These are phyloP conservation scores for Epichloe uncinata DNA, from an alignment of 2,329 filamentous ascomycete species.

Conservation along the genomic window DNA sequence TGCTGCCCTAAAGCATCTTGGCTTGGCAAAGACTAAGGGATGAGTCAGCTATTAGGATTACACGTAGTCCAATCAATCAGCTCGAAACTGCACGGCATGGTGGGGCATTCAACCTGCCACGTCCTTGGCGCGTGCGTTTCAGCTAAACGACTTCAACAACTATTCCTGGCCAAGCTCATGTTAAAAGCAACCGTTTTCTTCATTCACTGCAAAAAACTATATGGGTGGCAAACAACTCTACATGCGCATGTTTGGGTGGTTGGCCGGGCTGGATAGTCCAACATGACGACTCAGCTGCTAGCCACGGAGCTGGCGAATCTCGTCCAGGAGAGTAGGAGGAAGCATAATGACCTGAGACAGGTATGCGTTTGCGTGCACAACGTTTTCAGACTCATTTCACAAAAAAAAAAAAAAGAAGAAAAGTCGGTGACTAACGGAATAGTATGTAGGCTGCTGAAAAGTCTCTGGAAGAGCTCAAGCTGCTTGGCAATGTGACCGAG, in stretches of 20 bases:
- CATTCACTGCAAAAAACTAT: slow-evolving; percentile 8
- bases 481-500: slow-evolving; percentile 20
- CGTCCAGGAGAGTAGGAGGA: slow-evolving; percentile 90
- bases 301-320: slow-evolving; percentile 79
- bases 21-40: background rate
- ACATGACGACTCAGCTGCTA: slow-evolving; percentile 85
- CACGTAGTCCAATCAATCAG: background rate
- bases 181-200: background rate
- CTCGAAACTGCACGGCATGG: background rate
- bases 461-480: slow-evolving; percentile 77
- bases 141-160: background rate
- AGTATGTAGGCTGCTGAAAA: slow-evolving; percentile 71
- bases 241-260: slow-evolving; percentile 14
- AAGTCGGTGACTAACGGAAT: background rate
- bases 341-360: slow-evolving; percentile 79
- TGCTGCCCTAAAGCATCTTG: no score
- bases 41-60: background rate
- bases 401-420: background rate
- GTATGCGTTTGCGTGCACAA: slow-evolving; percentile 22
- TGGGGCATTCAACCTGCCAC: slow-evolving; percentile 4
- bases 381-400: background rate
- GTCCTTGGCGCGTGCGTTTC: background rate
- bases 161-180: background rate
- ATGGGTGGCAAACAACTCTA: slow-evolving; percentile 13
- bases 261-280: slow-evolving; percentile 19